These are phyloP conservation scores for Cladosporium sp. DNA, from an alignment of 2,329 filamentous ascomycete genomes.

Conservation along the genomic window DNA sequence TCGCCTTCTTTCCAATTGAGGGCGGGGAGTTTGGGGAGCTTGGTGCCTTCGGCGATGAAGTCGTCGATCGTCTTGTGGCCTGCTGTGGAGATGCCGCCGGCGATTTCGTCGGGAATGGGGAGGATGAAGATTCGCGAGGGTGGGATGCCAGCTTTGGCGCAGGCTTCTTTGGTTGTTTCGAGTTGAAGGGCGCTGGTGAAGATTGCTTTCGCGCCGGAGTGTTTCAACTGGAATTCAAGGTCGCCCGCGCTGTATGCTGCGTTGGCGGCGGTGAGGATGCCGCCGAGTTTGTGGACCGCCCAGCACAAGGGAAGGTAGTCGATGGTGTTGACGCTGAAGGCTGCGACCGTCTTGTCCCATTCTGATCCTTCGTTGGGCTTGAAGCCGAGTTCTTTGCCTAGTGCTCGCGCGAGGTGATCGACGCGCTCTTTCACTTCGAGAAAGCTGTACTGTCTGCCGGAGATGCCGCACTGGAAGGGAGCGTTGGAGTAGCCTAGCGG, in stretches of 20 bases:
- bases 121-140: constrained; percentile 62
- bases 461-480: constrained; percentile 72
- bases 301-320: constrained; percentile 68
- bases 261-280: constrained; percentile 67
- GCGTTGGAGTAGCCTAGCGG: constrained; percentile 57
- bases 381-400: constrained; percentile 67
- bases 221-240: constrained; percentile 64
- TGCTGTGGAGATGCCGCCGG: constrained; percentile 42
- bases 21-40: constrained; percentile 46
- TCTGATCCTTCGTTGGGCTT: constrained; percentile 63
- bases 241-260: constrained; percentile 66
- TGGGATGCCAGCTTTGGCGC: constrained; percentile 57
- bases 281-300: constrained; percentile 68
- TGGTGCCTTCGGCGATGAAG: constrained; percentile 55
- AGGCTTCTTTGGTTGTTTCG: constrained; percentile 57
- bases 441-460: constrained; percentile 60
- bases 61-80: constrained; percentile 61
- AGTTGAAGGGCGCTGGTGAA: constrained; percentile 67
- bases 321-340: constrained; percentile 80
- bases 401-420: constrained; percentile 59
- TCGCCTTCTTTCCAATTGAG: constrained; percentile 59
- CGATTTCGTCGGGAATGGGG: constrained; percentile 54
- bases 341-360: constrained; percentile 72
- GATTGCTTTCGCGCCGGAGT: constrained; percentile 61
- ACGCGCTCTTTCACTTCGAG: constrained; percentile 59